A percentile compares a stretch with the other conserved stretches of the same genome.
Conservation (phyloP, 2,329 filamentous ascomycete genomes). For the Rhytidhysteron rufulum region DNA sequence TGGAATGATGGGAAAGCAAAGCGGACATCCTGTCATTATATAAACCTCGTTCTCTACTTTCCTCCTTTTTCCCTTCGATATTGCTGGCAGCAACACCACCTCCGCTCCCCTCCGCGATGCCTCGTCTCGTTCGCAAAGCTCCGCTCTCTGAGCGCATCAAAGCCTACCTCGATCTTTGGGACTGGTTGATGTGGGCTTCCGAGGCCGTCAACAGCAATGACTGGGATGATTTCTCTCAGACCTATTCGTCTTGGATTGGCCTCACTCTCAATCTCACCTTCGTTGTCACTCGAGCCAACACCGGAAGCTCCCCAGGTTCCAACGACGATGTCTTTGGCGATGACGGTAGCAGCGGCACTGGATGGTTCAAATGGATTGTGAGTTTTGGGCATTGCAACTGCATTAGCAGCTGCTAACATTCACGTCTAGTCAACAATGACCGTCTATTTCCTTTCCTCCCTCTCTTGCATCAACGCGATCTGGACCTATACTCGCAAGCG, state of each 20-base stretch:
- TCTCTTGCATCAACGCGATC: conserved; percentile 72
- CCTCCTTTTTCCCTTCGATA: background rate
- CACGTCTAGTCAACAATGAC: conserved; percentile 50
- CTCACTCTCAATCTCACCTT: conserved; percentile 74
- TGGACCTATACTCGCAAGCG: conserved; percentile 79
- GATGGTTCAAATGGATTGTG: conserved; percentile 67
- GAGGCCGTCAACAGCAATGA: conserved; percentile 90
- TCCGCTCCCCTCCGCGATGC: conserved; percentile 47
- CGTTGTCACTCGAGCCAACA: conserved; percentile 78
- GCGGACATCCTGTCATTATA: background rate
- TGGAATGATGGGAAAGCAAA: conserved; percentile 1
- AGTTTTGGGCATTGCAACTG: no score
- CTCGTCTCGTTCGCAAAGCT: conserved; percentile 75
- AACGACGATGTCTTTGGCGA: conserved; percentile 85
- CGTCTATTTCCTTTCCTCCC: conserved; percentile 63
- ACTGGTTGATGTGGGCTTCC: conserved; percentile 85
- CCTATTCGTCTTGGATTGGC: conserved; percentile 72
- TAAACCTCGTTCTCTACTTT: background rate
- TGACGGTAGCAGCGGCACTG: conserved; percentile 47
- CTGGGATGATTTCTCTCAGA: conserved; percentile 74
- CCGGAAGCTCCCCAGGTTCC: conserved; percentile 44
- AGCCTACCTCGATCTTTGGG: conserved; percentile 77
- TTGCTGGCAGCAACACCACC: conserved; percentile 1
- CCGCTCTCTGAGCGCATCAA: conserved; percentile 78
- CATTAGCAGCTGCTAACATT: conserved; percentile 9